A percentile compares a stretch with the other conserved stretches of the same genome.
Evolutionary conservation across 257 asterid genomes (phyloP).

Genomic region (Handroanthus guayacan): DNA sequence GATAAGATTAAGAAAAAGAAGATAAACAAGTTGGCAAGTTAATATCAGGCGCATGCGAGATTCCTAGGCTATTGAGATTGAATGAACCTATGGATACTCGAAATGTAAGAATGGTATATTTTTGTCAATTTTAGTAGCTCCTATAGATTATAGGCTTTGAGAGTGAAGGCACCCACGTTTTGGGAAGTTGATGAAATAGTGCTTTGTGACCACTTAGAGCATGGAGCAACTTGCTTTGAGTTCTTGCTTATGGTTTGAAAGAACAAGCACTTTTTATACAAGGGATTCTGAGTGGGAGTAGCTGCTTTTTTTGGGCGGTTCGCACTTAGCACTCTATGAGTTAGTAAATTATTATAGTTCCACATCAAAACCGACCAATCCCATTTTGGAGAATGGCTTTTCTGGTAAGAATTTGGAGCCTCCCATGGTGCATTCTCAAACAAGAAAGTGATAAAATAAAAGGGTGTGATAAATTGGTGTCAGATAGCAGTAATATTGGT

Average conservation of each 20-base stretch:
- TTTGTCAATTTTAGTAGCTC: constrained; percentile 49
- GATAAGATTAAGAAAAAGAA: constrained; percentile 15
- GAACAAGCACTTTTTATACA: constrained; percentile 43
- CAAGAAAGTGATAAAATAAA: constrained; percentile 9
- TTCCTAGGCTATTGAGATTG: neutral
- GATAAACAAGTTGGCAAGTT: constrained; percentile 49
- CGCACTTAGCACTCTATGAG: constrained; percentile 23
- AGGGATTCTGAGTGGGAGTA: constrained; percentile 50
- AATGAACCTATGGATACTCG: neutral
- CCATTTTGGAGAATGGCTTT: constrained; percentile 51
- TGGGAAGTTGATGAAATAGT: constrained; percentile 49
- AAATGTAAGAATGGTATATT: constrained; percentile 24
- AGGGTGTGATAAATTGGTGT: constrained; percentile 19
- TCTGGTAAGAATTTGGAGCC: constrained; percentile 46
- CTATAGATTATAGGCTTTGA: constrained; percentile 39
- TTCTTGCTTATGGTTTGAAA: constrained; percentile 5
- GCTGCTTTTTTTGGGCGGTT: constrained; percentile 53
- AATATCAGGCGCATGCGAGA: constrained; percentile 43
- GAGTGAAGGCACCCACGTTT: constrained; percentile 63
- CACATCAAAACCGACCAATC: constrained; percentile 52
- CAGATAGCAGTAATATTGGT: neutral
- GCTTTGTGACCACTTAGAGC: constrained; percentile 44
- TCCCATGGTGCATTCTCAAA: constrained; percentile 22
- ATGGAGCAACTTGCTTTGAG: constrained; percentile 40
- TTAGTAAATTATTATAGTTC: constrained; percentile 43